Evolutionary conservation across 345 rosid species (phyloP).

Genomic region (Lagerstroemia speciosa): DNA sequence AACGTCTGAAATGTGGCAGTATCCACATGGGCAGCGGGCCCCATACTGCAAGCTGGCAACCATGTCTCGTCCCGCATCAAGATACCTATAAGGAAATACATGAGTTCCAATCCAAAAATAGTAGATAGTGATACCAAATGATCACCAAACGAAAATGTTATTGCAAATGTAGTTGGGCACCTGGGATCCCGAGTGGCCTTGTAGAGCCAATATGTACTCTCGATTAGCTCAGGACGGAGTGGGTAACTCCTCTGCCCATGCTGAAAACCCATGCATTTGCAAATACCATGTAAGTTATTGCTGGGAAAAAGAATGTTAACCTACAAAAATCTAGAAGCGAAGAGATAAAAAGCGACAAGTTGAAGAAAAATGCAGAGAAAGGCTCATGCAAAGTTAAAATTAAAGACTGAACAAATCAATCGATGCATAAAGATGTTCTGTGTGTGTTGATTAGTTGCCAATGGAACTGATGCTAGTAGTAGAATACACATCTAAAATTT

Average conservation of each 20-base stretch:
- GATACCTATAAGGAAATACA: constrained; percentile 44
- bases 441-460: background rate
- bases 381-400: background rate
- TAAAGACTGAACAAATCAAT: background rate
- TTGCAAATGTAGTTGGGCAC: constrained; percentile 21
- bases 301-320: constrained; percentile 5
- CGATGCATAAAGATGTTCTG: background rate
- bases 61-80: constrained; percentile 92
- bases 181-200: constrained; percentile 93
- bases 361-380: background rate
- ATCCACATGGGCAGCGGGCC: constrained; percentile 92
- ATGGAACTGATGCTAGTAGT: background rate
- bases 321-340: background rate
- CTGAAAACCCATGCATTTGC: constrained; percentile 30
- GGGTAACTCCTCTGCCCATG: constrained; percentile 96
- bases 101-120: background rate
- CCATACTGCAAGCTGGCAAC: constrained; percentile 92
- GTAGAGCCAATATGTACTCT: constrained; percentile 98
- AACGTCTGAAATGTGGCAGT: constrained; percentile 90
- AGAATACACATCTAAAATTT: background rate
- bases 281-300: background rate
- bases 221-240: constrained; percentile 89
- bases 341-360: background rate
- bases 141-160: background rate
- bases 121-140: background rate